Evolutionary conservation across 2,329 filamentous ascomycete species (phyloP).

Genomic region (Chaetomium sp.): DNA sequence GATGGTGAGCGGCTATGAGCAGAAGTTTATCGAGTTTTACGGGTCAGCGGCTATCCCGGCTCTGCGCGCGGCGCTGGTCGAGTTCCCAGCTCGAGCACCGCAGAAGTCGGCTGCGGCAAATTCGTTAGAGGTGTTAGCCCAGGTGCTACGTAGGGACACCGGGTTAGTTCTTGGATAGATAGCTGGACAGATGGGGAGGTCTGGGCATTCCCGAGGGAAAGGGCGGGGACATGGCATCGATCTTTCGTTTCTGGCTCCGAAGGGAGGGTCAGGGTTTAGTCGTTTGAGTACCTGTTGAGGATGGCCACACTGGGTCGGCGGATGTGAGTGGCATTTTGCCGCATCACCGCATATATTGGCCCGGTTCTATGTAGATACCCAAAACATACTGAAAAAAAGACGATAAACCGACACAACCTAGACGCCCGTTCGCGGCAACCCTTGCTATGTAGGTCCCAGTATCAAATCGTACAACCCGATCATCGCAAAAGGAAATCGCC

Average conservation of each 20-base stretch:
- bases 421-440: conserved; percentile 12
- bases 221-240: background rate
- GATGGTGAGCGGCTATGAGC: conserved; percentile 66
- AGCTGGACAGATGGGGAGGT: no score
- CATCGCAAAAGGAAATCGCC: background rate
- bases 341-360: background rate
- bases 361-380: conserved; percentile 8
- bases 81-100: conserved; percentile 56
- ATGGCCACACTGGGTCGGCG: background rate
- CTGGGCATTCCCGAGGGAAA: background rate
- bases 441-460: conserved; percentile 6
- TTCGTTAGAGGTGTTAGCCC: conserved; percentile 47
- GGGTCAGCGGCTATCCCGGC: conserved; percentile 69
- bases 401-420: conserved; percentile 6
- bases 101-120: conserved; percentile 43
- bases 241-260: background rate
- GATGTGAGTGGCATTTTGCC: background rate
- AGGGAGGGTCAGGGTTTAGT: conserved; percentile 1
- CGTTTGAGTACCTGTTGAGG: background rate
- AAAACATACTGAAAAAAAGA: background rate
- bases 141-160: conserved; percentile 44
- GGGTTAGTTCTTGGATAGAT: conserved; percentile 40
- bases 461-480: background rate
- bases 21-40: conserved; percentile 73
- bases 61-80: conserved; percentile 63